These are phyloP conservation scores for Penicillium lividum DNA, from an alignment of 495 filamentous ascomycete species.

Conservation along the genomic window DNA sequence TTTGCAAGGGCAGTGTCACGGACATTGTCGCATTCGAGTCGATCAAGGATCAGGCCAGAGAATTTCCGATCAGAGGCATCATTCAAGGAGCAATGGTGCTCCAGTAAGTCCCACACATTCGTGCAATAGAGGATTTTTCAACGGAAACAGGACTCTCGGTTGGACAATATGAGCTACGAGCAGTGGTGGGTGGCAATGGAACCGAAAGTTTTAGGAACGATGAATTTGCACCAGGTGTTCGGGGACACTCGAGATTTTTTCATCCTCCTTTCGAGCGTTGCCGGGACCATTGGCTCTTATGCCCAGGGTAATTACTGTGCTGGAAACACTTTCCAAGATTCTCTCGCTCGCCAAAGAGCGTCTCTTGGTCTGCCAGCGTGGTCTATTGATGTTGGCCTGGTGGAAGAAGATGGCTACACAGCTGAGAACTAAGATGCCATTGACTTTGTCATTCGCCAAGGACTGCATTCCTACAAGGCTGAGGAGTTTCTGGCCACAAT, in stretches of 20 bases:
- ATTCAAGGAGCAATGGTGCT: slow-evolving; percentile 45
- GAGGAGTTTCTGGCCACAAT: not conserved
- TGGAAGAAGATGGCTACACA: slow-evolving; percentile 7
- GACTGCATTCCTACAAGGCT: not conserved
- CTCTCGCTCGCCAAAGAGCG: slow-evolving; percentile 43
- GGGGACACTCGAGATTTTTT: slow-evolving; percentile 46
- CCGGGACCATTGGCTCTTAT: slow-evolving; percentile 34
- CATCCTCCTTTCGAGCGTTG: slow-evolving; percentile 37
- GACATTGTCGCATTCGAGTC: not conserved
- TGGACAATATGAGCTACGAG: slow-evolving; percentile 11
- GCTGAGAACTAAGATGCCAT: slow-evolving; percentile 1
- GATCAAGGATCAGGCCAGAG: not conserved
- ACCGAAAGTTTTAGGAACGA: slow-evolving; percentile 17
- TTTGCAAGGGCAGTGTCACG: slow-evolving; percentile 5
- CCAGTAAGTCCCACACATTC: too few relatives aligned
- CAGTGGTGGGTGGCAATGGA: slow-evolving; percentile 6
- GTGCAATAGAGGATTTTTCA: too few relatives aligned
- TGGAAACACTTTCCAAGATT: slow-evolving; percentile 46
- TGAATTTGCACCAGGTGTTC: slow-evolving; percentile 6
- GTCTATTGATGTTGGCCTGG: slow-evolving; percentile 24
- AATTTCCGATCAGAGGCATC: slow-evolving; percentile 49
- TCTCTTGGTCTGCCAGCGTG: slow-evolving; percentile 16
- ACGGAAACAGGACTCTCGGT: slow-evolving; percentile 11
- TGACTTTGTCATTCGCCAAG: not conserved
- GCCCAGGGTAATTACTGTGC: slow-evolving; percentile 49